These are phyloP conservation scores for Anethum foeniculum DNA, from an alignment of 140 eudicot genomes.

Conservation along the genomic window DNA sequence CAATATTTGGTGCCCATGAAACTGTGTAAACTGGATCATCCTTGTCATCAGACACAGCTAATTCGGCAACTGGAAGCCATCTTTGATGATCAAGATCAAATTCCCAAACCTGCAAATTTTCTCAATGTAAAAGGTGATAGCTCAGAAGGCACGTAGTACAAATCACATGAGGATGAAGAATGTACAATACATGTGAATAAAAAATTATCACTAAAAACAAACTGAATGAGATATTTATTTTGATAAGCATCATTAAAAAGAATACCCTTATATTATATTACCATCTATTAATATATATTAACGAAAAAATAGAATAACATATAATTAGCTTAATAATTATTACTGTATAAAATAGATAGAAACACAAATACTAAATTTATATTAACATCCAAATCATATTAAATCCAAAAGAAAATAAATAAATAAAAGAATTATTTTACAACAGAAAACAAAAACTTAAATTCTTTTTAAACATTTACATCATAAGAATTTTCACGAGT, in stretches of 20 bases:
- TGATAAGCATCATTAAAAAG: not conserved
- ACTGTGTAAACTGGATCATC: conserved; percentile 58
- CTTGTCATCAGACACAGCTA: conserved; percentile 57
- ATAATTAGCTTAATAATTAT: not conserved
- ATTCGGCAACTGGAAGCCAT: conserved; percentile 99
- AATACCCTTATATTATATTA: too few species aligned
- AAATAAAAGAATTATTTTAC: not conserved
- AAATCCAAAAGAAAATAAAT: not conserved
- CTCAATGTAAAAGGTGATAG: not conserved
- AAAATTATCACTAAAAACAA: not conserved
- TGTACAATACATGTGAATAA: not conserved
- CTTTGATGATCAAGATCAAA: conserved; percentile 96
- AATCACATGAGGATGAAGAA: not conserved
- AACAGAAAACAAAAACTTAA: too few species aligned
- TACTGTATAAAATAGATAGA: not conserved
- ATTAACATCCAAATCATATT: not conserved
- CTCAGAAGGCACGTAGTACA: not conserved
- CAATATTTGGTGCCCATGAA: conserved; percentile 96
- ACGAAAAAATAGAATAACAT: not conserved
- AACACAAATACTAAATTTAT: not conserved
- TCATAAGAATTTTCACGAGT: too few species aligned
- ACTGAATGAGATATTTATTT: too few species aligned
- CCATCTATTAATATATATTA: not conserved
- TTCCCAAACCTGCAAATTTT: conserved; percentile 74
- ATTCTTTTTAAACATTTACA: too few species aligned